Evolutionary conservation across 2,329 filamentous ascomycete species (phyloP).

Genomic region (Colletotrichum brevisporum): DNA sequence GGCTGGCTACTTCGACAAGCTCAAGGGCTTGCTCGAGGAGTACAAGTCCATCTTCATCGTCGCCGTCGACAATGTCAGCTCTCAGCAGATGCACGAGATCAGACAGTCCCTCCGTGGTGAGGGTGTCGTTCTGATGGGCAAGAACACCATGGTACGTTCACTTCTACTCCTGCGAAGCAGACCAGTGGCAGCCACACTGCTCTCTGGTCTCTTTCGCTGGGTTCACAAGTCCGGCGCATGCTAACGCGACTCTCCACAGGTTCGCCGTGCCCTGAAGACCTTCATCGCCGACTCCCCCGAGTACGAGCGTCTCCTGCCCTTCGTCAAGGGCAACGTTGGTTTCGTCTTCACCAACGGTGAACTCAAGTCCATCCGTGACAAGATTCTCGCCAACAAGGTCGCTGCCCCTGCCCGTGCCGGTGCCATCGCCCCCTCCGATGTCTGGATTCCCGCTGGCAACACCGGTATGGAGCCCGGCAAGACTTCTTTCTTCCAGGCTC

Average conservation of each 20-base stretch:
- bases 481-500: slow-evolving; percentile 99
- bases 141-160: slow-evolving; percentile 96
- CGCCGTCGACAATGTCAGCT: slow-evolving; percentile 98
- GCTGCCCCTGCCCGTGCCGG: slow-evolving; percentile 98
- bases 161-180: neutral
- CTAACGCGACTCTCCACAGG: slow-evolving; percentile 60
- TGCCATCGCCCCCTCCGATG: slow-evolving; percentile 93
- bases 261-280: slow-evolving; percentile 97
- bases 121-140: slow-evolving; percentile 98
- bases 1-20: slow-evolving; percentile 99
- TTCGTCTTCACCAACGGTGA: slow-evolving; percentile 99
- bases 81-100: slow-evolving; percentile 99
- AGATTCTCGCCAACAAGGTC: slow-evolving; percentile 97
- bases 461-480: slow-evolving; percentile 99
- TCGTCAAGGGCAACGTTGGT: slow-evolving; percentile 97
- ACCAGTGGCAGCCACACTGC: neutral
- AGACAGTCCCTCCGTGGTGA: slow-evolving; percentile 89
- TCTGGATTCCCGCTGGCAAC: slow-evolving; percentile 97
- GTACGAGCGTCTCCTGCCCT: slow-evolving; percentile 97
- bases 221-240: neutral
- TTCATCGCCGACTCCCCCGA: slow-evolving; percentile 92
- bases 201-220: too few relatives aligned
- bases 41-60: slow-evolving; percentile 99
- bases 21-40: slow-evolving; percentile 95
- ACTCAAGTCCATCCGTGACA: slow-evolving; percentile 91